phyloP scores from a whole-genome alignment of 2,329 filamentous ascomycete genomes.

The Botrytis galanthina region DNA sequence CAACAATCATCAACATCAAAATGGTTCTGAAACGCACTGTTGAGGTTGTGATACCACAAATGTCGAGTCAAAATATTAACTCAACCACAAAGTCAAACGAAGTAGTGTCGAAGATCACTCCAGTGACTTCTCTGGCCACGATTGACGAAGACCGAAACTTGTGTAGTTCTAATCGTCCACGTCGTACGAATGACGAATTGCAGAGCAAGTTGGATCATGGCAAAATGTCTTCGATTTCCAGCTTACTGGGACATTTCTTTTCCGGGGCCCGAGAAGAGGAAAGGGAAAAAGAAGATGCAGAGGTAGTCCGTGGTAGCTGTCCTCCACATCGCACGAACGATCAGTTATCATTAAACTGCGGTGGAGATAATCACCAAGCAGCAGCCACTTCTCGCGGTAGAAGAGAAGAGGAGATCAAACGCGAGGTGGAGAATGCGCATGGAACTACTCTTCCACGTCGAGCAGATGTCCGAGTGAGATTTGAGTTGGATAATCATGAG shows the following conservation, averaged over 20 bases:
- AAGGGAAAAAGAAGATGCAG: too few relatives aligned
- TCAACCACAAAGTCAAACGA: not conserved
- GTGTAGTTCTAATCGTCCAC: not conserved
- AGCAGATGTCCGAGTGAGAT: not conserved
- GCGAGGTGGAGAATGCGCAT: not conserved
- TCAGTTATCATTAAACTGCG: not conserved
- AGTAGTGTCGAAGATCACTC: not conserved
- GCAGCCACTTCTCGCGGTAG: too few relatives aligned
- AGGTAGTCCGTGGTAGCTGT: not conserved
- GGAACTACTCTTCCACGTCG: not conserved
- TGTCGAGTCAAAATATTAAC: not conserved
- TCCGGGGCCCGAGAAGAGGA: not conserved
- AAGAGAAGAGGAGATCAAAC: not conserved
- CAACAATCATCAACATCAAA: not conserved
- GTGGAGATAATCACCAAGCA: not conserved
- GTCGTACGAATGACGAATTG: not conserved
- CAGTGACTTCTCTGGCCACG: not conserved
- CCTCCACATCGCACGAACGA: not conserved
- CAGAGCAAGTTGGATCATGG: not conserved
- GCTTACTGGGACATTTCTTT: not conserved
- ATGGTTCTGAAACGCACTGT: not conserved
- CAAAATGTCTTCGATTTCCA: not conserved
- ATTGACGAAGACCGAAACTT: not conserved
- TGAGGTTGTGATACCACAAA: not conserved
- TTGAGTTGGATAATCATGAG: not conserved